phyloP scores from a whole-genome alignment of 345 rosid genomes.

The Noccaea caerulescens region DNA sequence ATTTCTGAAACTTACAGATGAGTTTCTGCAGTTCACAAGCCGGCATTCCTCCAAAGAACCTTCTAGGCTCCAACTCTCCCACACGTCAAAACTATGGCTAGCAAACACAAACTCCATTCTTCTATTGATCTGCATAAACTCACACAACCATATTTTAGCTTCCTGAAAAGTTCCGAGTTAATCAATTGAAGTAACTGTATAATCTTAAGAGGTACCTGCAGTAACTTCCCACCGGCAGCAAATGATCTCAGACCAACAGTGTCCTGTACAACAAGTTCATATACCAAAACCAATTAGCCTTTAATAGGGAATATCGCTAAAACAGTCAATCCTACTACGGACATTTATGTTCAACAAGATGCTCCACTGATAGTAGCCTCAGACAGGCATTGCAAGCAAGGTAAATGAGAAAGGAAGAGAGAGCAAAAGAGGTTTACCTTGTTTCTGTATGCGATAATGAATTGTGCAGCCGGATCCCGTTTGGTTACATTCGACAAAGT shows the following conservation, averaged over 20 bases:
- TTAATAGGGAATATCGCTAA: background rate
- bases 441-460: conserved; percentile 82
- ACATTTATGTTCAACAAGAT: background rate
- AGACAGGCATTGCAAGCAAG: conserved; percentile 15
- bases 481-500: conserved; percentile 83
- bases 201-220: conserved; percentile 69
- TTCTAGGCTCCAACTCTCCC: conserved; percentile 98
- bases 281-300: conserved; percentile 22
- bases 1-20: conserved; percentile 54
- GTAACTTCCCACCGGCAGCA: conserved; percentile 98
- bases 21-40: conserved; percentile 87
- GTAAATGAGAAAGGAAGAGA: conserved; percentile 17
- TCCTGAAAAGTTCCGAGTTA: background rate
- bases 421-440: conserved; percentile 57
- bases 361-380: background rate
- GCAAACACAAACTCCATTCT: conserved; percentile 97
- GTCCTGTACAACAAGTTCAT: conserved; percentile 56
- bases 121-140: conserved; percentile 78
- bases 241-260: conserved; percentile 96
- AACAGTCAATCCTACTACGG: background rate
- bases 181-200: background rate
- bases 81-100: conserved; percentile 96
- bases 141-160: conserved; percentile 27
- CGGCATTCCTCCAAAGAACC: conserved; percentile 89
- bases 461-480: conserved; percentile 99